Base-by-base conservation (phyloP, 139 green algal species). In the Monoraphidium neglectum region DNA sequence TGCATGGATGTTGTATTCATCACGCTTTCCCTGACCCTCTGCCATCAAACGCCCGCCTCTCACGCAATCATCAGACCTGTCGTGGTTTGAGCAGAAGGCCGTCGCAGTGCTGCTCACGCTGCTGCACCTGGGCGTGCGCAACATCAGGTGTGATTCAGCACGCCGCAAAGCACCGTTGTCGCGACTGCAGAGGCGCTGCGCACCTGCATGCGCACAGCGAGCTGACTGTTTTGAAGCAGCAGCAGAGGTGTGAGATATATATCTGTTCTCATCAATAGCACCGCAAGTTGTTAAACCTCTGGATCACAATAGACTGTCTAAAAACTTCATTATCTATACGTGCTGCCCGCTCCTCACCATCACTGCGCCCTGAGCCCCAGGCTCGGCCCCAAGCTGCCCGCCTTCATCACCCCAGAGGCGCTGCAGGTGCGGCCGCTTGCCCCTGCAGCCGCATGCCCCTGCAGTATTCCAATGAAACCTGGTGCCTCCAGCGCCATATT, bases 11-110 rank as follows among this genome's bases (percentile, higher is more conserved):
- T n/a, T n/a, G n/a, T n/a, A n/a, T n/a, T n/a, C n/a, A n/a, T n/a
- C n/a, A n/a, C n/a, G n/a, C n/a, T n/a, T n/a, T n/a, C n/a, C n/a
- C n/a, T n/a, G n/a, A n/a, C n/a, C n/a, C n/a, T n/a, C n/a, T n/a
- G 12, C 43, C 43, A 8, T 12, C 43, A 51, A 51, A 51, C 43
- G 8, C 43, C 43, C 43, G 12, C 43, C 43, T 12, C 43, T 21
- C 8, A 51, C 43, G 8, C 43, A 51, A 51, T 21, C 43, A 8
- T 40, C 24, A 38, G 82, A 94, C 78, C 73, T 94, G 36, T 88
- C 78, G 0, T 93, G 89, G 89, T 89, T 95, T 75, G 90, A 95
- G 88, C 90, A 95, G 83, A 95, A 94, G 82, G 90, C 90, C 3
- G 88, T 95, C 36, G 88, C 90, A 5, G 82, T 95, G 57, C 79